These are phyloP conservation scores for Cyathus striatus DNA, from an alignment of 768 basidiomycete species.

Conservation along the genomic window DNA sequence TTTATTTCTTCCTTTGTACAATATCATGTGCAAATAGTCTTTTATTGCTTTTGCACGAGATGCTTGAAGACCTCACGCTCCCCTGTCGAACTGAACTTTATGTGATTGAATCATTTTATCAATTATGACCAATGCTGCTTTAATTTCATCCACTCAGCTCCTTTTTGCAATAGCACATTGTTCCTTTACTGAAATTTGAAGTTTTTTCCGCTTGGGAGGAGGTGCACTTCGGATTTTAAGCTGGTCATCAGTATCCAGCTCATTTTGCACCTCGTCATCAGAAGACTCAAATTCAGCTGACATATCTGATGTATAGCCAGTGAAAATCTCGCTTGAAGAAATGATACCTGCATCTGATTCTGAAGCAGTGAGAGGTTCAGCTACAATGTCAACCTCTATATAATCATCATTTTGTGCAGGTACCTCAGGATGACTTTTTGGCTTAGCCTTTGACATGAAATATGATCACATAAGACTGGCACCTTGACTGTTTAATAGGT, in stretches of 20 bases:
- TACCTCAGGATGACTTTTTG: too few species aligned
- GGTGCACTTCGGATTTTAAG: not conserved
- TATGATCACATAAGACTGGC: too few species aligned
- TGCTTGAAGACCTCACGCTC: constrained; percentile 20
- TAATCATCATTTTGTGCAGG: not conserved
- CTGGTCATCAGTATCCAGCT: constrained; percentile 2
- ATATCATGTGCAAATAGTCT: constrained; percentile 20
- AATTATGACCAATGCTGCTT: constrained; percentile 13
- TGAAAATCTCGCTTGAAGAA: constrained; percentile 11
- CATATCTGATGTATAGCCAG: too few species aligned
- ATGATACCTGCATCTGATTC: constrained; percentile 5
- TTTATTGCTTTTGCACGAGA: constrained; percentile 19
- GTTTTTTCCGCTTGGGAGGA: constrained; percentile 14
- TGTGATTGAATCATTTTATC: constrained; percentile 18
- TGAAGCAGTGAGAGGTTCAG: too few species aligned
- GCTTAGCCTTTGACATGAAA: too few species aligned
- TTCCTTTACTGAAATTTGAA: constrained; percentile 12
- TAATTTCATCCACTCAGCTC: constrained; percentile 5
- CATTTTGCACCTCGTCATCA: constrained; percentile 7
- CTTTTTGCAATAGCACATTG: constrained; percentile 1
- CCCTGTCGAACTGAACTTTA: constrained; percentile 15
- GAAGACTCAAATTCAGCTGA: constrained; percentile 15
- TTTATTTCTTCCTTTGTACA: constrained; percentile 14
- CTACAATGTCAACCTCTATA: not conserved
- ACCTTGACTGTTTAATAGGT: too few species aligned